Percentiles rank a stretch among this genome's conserved stretches.
phyloP scores from a whole-genome alignment of 176 grass and related monocot genomes.

The Melocanna baccifera region DNA sequence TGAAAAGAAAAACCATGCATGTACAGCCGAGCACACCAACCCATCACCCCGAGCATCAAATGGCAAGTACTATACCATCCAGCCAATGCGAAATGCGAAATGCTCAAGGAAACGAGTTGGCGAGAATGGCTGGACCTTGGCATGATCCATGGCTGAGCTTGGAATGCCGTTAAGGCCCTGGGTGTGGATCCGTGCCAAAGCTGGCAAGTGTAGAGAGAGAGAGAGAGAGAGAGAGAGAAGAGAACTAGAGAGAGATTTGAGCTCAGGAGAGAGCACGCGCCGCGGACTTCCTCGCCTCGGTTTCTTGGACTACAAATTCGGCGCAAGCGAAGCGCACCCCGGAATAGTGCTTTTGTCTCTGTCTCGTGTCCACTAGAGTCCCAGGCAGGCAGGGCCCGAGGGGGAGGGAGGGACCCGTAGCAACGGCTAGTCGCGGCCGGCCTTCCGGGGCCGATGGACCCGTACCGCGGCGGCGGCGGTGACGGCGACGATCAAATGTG shows the following conservation, averaged over 20 bases:
- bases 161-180: not conserved
- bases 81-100: too few relatives aligned
- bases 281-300: not conserved
- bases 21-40: not conserved
- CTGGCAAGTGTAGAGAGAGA: not conserved
- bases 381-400: not conserved
- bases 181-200: not conserved
- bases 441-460: slow-evolving; percentile 30
- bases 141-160: not conserved
- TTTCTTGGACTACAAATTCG: slow-evolving; percentile 45
- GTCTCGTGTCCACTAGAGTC: not conserved
- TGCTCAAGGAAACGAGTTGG: not conserved
- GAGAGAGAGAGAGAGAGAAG: not conserved
- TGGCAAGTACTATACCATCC: too few relatives aligned
- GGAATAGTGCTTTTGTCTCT: not conserved
- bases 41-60: too few relatives aligned
- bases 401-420: not conserved
- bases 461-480: not conserved
- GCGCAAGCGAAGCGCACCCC: not conserved
- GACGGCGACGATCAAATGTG: slow-evolving; percentile 33
- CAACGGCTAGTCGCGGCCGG: slow-evolving; percentile 44
- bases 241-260: not conserved
- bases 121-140: not conserved
- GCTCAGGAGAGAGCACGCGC: not conserved
- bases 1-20: not conserved